Conservation (phyloP, 208 protist genomes). For the Herpetomonas samuelpessoai region DNA sequence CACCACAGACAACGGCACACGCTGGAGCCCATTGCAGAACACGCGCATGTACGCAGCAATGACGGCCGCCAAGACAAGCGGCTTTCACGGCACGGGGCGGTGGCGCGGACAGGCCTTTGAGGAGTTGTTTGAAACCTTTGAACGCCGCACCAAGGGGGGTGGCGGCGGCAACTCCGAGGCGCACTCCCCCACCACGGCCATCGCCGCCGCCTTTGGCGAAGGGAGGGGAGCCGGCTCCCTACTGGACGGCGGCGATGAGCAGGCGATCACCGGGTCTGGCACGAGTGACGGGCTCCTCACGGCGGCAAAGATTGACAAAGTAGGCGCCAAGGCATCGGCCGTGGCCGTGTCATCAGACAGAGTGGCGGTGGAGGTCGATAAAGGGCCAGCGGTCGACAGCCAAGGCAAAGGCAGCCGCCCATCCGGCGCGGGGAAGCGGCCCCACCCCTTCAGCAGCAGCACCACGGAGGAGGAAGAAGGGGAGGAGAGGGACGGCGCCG, state of each 20-base stretch:
- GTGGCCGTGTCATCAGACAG: too few relatives aligned
- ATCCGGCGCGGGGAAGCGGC: too few relatives aligned
- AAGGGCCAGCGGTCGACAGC: too few relatives aligned
- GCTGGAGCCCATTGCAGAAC: conserved; percentile 8
- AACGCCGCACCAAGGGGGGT: neutral
- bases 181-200: too few relatives aligned
- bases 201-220: too few relatives aligned
- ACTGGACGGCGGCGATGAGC: too few relatives aligned
- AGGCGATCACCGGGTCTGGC: too few relatives aligned
- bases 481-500: conserved; percentile 6
- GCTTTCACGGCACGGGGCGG: conserved; percentile 30
- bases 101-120: conserved; percentile 32
- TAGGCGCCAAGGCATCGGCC: too few relatives aligned
- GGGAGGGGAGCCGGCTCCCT: neutral
- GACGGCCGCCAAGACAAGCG: conserved; percentile 17
- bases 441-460: too few relatives aligned
- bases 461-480: neutral
- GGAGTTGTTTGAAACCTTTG: conserved; percentile 10
- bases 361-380: too few relatives aligned
- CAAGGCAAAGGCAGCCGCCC: too few relatives aligned
- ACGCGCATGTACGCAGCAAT: conserved; percentile 12
- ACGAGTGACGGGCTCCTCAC: neutral
- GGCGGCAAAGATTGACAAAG: neutral
- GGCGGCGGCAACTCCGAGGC: neutral
- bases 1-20: too few relatives aligned